A percentile compares a stretch with the other conserved stretches of the same genome.
phyloP scores from a whole-genome alignment of 2,329 filamentous ascomycete species.

The Clarireedia hainanense region DNA sequence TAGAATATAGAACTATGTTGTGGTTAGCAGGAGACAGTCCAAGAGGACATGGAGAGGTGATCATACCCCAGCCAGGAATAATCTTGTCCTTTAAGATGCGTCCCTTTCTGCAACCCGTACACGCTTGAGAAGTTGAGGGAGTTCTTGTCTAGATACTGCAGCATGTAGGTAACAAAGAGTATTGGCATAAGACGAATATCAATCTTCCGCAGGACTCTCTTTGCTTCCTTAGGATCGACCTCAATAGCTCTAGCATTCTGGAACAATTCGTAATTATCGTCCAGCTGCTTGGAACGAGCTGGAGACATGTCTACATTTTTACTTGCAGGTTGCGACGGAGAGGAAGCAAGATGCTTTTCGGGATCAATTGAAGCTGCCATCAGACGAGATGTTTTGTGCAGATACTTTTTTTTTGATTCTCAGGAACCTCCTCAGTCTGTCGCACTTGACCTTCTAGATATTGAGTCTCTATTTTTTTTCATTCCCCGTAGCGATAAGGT shows the following conservation, averaged over 20 bases:
- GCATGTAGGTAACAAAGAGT: conserved; percentile 48
- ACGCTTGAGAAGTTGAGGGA: conserved; percentile 43
- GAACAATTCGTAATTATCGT: conserved; percentile 33
- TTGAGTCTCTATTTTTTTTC: background rate
- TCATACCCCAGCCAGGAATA: conserved; percentile 41
- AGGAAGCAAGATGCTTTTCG: conserved; percentile 12
- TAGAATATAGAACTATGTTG: conserved; percentile 41
- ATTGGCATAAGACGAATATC: conserved; percentile 47
- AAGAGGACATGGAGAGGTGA: background rate
- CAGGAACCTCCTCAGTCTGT: background rate
- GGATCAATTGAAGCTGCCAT: conserved; percentile 11
- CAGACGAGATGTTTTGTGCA: background rate
- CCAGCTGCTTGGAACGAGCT: conserved; percentile 21
- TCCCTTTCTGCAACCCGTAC: conserved; percentile 40
- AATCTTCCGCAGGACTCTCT: conserved; percentile 44
- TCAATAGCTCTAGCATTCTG: conserved; percentile 25
- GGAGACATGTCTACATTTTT: conserved; percentile 8
- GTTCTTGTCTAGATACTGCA: conserved; percentile 57
- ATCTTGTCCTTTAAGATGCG: conserved; percentile 39
- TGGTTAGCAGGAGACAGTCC: background rate
- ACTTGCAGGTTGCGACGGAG: background rate
- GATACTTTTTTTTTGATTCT: background rate
- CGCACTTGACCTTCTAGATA: too few species aligned
- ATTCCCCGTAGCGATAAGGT: background rate
- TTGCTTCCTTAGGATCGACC: conserved; percentile 22